Conservation (phyloP, 2,329 filamentous ascomycete species). For the Fusarium torulosum region DNA sequence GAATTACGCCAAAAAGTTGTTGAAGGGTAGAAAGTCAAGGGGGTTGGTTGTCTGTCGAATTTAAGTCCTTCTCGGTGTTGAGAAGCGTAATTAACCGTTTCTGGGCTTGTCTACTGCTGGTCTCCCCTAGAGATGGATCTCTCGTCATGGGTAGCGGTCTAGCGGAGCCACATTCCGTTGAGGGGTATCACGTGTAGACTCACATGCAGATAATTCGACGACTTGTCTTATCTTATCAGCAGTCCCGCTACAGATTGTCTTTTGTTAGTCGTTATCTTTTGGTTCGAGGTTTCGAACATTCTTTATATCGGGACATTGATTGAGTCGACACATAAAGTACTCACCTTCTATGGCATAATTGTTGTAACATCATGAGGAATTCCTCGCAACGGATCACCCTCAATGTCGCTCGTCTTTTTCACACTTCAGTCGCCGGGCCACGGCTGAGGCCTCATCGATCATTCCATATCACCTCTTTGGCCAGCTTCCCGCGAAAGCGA, state of each 20-base stretch:
- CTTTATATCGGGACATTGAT: slow-evolving; percentile 4
- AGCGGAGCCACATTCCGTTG: slow-evolving; percentile 38
- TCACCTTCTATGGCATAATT: slow-evolving; percentile 40
- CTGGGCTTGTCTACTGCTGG: slow-evolving; percentile 36
- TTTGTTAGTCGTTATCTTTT: slow-evolving; percentile 18
- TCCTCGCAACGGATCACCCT: slow-evolving; percentile 51
- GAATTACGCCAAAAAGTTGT: slow-evolving; percentile 25
- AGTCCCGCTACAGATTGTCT: slow-evolving; percentile 19
- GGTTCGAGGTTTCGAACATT: background rate
- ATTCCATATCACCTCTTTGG: slow-evolving; percentile 62
- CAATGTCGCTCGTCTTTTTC: slow-evolving; percentile 50
- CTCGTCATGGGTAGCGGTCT: slow-evolving; percentile 49
- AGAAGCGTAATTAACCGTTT: slow-evolving; percentile 49
- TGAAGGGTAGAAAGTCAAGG: slow-evolving; percentile 34
- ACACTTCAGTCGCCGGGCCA: slow-evolving; percentile 46
- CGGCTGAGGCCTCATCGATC: slow-evolving; percentile 50
- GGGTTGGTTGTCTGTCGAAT: slow-evolving; percentile 37
- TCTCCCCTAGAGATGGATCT: slow-evolving; percentile 48
- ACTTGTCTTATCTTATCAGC: slow-evolving; percentile 26
- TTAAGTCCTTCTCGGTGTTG: slow-evolving; percentile 35
- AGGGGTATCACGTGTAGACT: slow-evolving; percentile 38
- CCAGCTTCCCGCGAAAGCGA: slow-evolving; percentile 65
- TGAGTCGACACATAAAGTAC: slow-evolving; percentile 11
- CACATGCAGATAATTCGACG: slow-evolving; percentile 44
- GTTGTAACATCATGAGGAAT: slow-evolving; percentile 51